Evolutionary conservation across 2,329 filamentous ascomycete species (phyloP).

Genomic region (Huntiella decipiens): DNA sequence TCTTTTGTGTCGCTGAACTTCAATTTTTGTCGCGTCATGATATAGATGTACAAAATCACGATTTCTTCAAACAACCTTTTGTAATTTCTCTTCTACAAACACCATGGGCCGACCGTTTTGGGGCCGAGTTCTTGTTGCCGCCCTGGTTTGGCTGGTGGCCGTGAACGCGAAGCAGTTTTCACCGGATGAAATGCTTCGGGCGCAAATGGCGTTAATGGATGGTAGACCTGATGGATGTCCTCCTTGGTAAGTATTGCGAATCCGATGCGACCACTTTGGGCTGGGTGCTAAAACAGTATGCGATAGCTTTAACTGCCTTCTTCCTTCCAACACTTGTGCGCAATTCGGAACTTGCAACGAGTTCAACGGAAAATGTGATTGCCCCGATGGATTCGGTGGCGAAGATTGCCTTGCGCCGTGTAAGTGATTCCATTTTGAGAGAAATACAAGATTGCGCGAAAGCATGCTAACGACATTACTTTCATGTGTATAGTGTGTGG

Average conservation of each 20-base stretch:
- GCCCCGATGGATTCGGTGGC: constrained; percentile 80
- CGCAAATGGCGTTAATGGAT: constrained; percentile 51
- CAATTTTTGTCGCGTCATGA: too few relatives aligned
- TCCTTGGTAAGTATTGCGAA: constrained; percentile 39
- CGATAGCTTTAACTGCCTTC: constrained; percentile 84
- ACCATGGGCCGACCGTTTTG: neutral
- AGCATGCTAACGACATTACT: constrained; percentile 11
- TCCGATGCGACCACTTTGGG: constrained; percentile 6
- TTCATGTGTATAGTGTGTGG: constrained; percentile 46
- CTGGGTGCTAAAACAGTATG: constrained; percentile 16
- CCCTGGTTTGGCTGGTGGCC: neutral
- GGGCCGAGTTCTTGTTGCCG: neutral
- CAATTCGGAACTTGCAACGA: constrained; percentile 82
- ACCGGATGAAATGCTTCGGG: constrained; percentile 39
- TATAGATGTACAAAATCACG: too few relatives aligned
- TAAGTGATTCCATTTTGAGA: constrained; percentile 20
- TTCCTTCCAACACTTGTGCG: constrained; percentile 77
- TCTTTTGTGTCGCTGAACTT: too few relatives aligned
- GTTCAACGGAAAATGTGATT: constrained; percentile 81
- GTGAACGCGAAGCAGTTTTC: constrained; percentile 34
- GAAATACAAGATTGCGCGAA: neutral
- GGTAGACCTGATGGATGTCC: constrained; percentile 61
- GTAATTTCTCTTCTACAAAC: neutral
- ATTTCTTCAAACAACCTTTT: neutral
- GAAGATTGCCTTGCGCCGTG: constrained; percentile 78